Evolutionary conservation across 148 eudicot genomes (phyloP).

Genomic region (Camellia lanceoleosa): DNA sequence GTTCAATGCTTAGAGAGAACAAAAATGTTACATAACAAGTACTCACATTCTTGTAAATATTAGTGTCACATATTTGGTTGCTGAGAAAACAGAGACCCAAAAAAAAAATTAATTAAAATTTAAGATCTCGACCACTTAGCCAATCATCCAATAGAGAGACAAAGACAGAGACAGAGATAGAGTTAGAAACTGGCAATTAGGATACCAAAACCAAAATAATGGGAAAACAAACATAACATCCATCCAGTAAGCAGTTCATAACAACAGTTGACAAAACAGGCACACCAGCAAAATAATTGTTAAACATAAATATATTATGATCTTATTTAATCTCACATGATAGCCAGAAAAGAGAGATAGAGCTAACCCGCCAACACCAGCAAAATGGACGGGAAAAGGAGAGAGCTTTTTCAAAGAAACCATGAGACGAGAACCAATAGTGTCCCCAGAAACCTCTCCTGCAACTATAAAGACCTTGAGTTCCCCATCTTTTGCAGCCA

Average conservation of each 20-base stretch:
- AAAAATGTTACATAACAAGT: not conserved
- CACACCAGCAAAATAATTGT: not conserved
- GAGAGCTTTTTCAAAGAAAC: conserved; percentile 65
- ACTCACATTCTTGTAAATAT: not conserved
- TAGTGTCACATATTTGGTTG: not conserved
- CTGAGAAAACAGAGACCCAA: not conserved
- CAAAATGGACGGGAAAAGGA: conserved; percentile 69
- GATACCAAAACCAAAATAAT: not conserved
- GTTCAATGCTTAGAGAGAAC: not conserved
- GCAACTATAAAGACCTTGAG: conserved; percentile 87
- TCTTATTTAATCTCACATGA: not conserved
- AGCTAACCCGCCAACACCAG: conserved; percentile 87
- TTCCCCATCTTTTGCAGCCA: conserved; percentile 79
- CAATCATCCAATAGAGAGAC: not conserved
- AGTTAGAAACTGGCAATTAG: not conserved
- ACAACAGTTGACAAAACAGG: not conserved
- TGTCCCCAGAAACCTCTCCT: conserved; percentile 97
- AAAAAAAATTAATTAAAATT: not conserved
- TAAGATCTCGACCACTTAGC: not conserved
- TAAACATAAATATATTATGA: not conserved
- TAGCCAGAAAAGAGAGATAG: not conserved
- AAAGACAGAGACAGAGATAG: not conserved
- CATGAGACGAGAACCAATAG: conserved; percentile 79
- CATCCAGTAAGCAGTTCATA: not conserved
- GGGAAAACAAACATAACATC: not conserved